These are phyloP conservation scores for Calonectria henricotiae DNA, from an alignment of 2,329 filamentous ascomycete genomes.

Conservation along the genomic window DNA sequence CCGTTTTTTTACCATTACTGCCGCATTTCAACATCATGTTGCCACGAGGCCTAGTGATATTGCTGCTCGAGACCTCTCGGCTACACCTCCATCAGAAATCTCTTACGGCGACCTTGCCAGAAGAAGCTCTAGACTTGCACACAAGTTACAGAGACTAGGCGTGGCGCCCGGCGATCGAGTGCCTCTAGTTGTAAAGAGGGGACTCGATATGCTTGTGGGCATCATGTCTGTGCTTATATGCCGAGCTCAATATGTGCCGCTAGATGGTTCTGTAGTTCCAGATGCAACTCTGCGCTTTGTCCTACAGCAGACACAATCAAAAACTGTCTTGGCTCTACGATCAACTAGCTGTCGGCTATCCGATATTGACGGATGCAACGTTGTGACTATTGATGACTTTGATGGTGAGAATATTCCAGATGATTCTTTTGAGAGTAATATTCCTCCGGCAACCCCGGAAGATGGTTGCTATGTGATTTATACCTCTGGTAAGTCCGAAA, in stretches of 20 bases:
- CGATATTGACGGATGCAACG: slow-evolving; percentile 41
- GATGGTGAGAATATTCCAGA: background rate
- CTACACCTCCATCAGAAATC: slow-evolving; percentile 54
- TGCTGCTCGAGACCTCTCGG: slow-evolving; percentile 60
- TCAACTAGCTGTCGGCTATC: slow-evolving; percentile 55
- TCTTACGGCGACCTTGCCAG: slow-evolving; percentile 65
- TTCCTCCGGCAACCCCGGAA: slow-evolving; percentile 41
- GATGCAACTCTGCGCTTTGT: slow-evolving; percentile 67
- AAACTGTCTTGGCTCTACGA: slow-evolving; percentile 64
- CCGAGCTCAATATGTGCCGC: slow-evolving; percentile 73
- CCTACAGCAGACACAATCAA: slow-evolving; percentile 63
- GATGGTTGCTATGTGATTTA: slow-evolving; percentile 69
- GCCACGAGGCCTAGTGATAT: slow-evolving; percentile 57
- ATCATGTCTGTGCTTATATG: slow-evolving; percentile 71
- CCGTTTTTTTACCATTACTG: slow-evolving; percentile 55
- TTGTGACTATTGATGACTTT: slow-evolving; percentile 54
- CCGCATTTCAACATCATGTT: slow-evolving; percentile 59
- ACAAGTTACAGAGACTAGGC: slow-evolving; percentile 59
- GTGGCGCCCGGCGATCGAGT: slow-evolving; percentile 66
- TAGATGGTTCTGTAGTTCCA: slow-evolving; percentile 71
- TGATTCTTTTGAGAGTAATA: background rate
- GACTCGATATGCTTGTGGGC: slow-evolving; percentile 71
- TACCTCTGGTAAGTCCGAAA: slow-evolving; percentile 64
- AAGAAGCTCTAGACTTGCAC: slow-evolving; percentile 57
- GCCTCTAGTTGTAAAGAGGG: slow-evolving; percentile 70